Base-by-base conservation (phyloP, 148 eudicot species). In the Chenopodium suecicum region DNA sequence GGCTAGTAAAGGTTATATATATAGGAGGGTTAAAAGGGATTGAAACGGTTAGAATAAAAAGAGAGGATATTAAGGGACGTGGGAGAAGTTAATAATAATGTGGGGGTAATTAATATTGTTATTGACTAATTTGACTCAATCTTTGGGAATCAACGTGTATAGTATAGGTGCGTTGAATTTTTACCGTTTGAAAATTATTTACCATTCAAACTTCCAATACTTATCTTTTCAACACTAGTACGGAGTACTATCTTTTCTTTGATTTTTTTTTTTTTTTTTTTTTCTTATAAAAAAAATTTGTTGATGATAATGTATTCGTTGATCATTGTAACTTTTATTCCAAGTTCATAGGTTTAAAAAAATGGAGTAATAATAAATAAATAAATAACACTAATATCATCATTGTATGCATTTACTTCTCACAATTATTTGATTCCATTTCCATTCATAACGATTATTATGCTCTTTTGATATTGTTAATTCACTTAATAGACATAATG, bases 11-110 rank as follows among this genome's bases (percentile, higher is more conserved):
- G 16, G 74, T 37, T 72, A 50, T 65, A 41, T 41, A 41, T 29
- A 54, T 29, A 54, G 68, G 50, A 71, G 75, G 60, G 22, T 41
- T 41, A 41, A 58, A 7, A 7, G 29, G 63, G 20, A 58, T 17
- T 65, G 11, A 71, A 77, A 68, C 78, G 81, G 85, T 83, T 78
- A 41, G 22, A 58, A 62, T 56, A 25, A n/a, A 41, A 27, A 31
- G 4, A 2, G 74, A 78, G 78, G 22, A 50, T 73, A 29, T 78
- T n/a, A 47, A 73, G 85, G 85, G 82, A 78, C 78, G 85, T 73
- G 85, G 82, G 66, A 48, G 70, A 78, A 32, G 72, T 78, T 78
- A 71, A 46, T 44, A 71, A 46, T 29, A 12, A 13, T 8, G 81
- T 65, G 47, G 60, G 31, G 4, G n/a, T 54, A 72, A 54, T 80